phyloP scores from a whole-genome alignment of 192 early-diverging fungal genomes.

The Diversispora eburnea region DNA sequence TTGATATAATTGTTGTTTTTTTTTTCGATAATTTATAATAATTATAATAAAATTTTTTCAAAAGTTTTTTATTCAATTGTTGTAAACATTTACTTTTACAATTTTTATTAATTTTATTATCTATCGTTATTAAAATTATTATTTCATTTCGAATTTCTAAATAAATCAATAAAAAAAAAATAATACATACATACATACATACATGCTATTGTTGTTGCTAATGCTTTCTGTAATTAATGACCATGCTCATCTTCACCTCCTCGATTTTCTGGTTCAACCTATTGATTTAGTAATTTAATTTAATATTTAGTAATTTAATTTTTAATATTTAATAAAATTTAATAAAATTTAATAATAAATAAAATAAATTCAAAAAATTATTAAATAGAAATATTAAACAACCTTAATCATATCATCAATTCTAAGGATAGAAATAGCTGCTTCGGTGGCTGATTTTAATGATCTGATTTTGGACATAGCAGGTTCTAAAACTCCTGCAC shows the following conservation, averaged over 20 bases:
- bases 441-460: conserved; percentile 96
- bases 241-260: conserved; percentile 51
- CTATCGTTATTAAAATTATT: too few relatives aligned
- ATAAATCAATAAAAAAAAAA: too few relatives aligned
- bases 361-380: background rate
- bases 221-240: conserved; percentile 33
- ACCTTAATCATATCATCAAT: conserved; percentile 92
- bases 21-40: too few relatives aligned
- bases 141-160: too few relatives aligned
- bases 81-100: too few relatives aligned
- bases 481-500: conserved; percentile 94
- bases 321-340: background rate
- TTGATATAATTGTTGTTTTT: too few relatives aligned
- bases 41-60: too few relatives aligned
- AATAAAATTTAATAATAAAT: too few relatives aligned
- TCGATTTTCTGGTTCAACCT: conserved; percentile 45
- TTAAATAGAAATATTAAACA: background rate
- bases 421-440: conserved; percentile 94
- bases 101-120: too few relatives aligned
- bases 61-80: too few relatives aligned
- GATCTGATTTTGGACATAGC: conserved; percentile 98
- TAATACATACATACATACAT: too few relatives aligned
- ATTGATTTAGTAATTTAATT: background rate
- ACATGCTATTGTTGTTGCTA: background rate
- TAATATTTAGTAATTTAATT: background rate